Evolutionary conservation across 495 filamentous ascomycete genomes (phyloP).

Genomic region (Daldinia childiae): DNA sequence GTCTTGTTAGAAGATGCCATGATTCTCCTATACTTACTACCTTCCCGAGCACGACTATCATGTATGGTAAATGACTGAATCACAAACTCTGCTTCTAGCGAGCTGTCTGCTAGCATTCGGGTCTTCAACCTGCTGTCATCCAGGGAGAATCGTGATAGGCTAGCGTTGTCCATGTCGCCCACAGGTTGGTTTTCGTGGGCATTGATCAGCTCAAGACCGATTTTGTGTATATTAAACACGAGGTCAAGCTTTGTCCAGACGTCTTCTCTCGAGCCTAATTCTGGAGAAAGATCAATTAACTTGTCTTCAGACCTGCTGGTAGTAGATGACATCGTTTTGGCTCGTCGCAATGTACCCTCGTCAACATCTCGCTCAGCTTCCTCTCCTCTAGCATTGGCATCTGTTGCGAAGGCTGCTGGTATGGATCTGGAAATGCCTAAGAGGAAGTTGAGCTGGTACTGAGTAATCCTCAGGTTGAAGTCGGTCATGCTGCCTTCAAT

Average conservation of each 20-base stretch:
- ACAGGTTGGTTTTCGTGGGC: conserved; percentile 78
- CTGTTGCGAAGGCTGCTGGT: conserved; percentile 83
- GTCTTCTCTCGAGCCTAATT: conserved; percentile 69
- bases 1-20: conserved; percentile 96
- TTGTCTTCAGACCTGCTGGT: conserved; percentile 52
- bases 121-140: conserved; percentile 92
- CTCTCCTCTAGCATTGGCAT: conserved; percentile 73
- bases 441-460: conserved; percentile 88
- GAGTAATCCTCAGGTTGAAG: conserved; percentile 87
- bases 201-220: conserved; percentile 88
- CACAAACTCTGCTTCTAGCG: conserved; percentile 90
- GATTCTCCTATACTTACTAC: conserved; percentile 96
- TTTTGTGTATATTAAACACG: conserved; percentile 85
- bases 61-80: conserved; percentile 95
- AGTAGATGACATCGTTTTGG: conserved; percentile 57
- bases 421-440: conserved; percentile 85
- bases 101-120: conserved; percentile 92
- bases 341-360: conserved; percentile 55
- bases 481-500: conserved; percentile 91
- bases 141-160: conserved; percentile 90
- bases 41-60: conserved; percentile 84
- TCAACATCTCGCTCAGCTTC: conserved; percentile 61
- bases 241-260: conserved; percentile 95
- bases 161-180: conserved; percentile 78
- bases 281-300: conserved; percentile 68